A percentile compares a stretch with the other conserved stretches of the same genome.
phyloP scores from a whole-genome alignment of 139 green algal genomes.

The Monoraphidium neglectum region DNA sequence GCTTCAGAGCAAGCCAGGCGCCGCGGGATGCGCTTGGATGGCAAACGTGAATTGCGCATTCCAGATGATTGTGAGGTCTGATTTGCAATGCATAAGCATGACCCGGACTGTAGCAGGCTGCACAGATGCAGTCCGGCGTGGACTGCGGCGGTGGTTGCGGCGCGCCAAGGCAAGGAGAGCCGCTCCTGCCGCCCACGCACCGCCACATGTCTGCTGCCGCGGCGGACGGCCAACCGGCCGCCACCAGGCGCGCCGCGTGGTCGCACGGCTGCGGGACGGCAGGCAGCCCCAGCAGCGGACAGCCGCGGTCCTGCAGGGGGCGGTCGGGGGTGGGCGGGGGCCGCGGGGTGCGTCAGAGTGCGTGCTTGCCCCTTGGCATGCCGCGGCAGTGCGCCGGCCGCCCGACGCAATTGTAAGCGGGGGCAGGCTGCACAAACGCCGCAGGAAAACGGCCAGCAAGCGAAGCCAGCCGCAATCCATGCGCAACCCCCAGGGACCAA shows the following conservation, averaged over 20 bases:
- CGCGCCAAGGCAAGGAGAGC: neutral
- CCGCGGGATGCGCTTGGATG: too few species aligned
- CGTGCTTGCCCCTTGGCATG: too few species aligned
- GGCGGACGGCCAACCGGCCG: constrained; percentile 15
- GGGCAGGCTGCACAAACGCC: too few species aligned
- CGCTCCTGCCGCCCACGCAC: neutral
- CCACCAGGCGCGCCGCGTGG: constrained; percentile 60
- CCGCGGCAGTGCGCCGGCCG: too few species aligned
- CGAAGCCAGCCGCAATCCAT: too few species aligned
- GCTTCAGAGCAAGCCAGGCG: too few species aligned
- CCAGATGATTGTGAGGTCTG: neutral
- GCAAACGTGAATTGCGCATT: too few species aligned
- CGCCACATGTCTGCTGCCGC: constrained; percentile 18
- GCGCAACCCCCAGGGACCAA: too few species aligned
- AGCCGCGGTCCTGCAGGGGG: constrained; percentile 58
- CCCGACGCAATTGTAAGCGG: too few species aligned
- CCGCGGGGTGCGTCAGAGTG: too few species aligned
- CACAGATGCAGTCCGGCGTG: neutral
- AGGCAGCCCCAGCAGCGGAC: constrained; percentile 74
- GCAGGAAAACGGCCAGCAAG: too few species aligned
- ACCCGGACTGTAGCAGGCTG: neutral
- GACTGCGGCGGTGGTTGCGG: neutral
- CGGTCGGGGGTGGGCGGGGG: neutral
- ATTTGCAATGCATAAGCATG: neutral
- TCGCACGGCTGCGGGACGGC: constrained; percentile 52